Percentiles rank a stretch among this genome's conserved stretches.
Conservation (phyloP, 176 grass and related monocot genomes). For the Avena eriantha region DNA sequence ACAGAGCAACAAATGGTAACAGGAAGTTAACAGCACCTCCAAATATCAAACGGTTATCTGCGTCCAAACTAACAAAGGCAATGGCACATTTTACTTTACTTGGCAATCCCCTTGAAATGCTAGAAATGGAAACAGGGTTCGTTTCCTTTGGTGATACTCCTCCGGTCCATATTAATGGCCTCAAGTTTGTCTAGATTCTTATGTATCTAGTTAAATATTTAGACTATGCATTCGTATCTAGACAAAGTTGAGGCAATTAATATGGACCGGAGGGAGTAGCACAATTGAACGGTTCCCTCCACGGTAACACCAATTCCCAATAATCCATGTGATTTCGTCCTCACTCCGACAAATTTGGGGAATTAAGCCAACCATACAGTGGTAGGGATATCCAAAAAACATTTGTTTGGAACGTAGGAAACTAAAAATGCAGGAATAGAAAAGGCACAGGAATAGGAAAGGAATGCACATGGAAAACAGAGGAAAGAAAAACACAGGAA, state of each 20-base stretch:
- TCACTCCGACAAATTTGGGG: neutral
- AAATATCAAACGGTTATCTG: conserved; percentile 17
- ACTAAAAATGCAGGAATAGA: no score
- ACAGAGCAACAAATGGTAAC: neutral
- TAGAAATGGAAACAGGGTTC: neutral
- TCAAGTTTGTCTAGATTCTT: no score
- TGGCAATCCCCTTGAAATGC: neutral
- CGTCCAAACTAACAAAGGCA: neutral
- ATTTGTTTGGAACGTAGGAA: neutral
- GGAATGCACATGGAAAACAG: no score
- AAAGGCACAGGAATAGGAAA: no score
- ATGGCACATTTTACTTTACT: neutral
- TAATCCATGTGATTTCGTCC: neutral
- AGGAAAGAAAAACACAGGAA: no score
- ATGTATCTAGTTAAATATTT: no score
- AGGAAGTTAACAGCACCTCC: neutral
- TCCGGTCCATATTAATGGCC: no score
- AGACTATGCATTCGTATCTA: no score
- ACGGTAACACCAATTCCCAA: neutral
- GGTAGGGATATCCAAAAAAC: neutral
- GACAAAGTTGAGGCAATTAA: no score
- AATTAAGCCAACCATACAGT: neutral
- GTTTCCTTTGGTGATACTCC: neutral
- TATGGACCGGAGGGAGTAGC: no score
- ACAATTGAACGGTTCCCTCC: neutral